Conservation (phyloP, 2,329 filamentous ascomycete genomes). For the Cladorrhinum sp. region DNA sequence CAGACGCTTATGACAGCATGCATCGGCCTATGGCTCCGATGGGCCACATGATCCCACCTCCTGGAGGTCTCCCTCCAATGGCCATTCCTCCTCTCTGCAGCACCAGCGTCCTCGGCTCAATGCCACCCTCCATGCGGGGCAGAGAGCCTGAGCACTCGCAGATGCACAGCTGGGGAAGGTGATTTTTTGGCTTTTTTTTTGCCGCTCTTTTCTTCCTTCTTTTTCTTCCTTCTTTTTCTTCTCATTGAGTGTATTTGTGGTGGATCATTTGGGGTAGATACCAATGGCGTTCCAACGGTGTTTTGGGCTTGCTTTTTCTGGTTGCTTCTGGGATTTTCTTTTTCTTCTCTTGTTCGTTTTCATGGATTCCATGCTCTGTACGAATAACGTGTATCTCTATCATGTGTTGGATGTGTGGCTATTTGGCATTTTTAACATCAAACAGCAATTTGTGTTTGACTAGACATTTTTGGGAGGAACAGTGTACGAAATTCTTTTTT, state of each 20-base stretch:
- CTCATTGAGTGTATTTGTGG: conserved; percentile 17
- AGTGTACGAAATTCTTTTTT: conserved; percentile 3
- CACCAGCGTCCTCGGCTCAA: conserved; percentile 24
- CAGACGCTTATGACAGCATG: conserved; percentile 31
- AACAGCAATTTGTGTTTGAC: background rate
- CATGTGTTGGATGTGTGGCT: conserved; percentile 14
- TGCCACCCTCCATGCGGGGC: conserved; percentile 25
- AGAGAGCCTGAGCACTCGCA: conserved; percentile 21
- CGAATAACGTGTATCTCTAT: conserved; percentile 22
- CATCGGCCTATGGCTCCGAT: conserved; percentile 24
- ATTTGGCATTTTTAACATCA: background rate
- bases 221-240: conserved; percentile 5
- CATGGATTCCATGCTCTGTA: conserved; percentile 13
- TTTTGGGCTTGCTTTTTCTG: conserved; percentile 3
- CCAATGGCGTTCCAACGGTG: conserved; percentile 14
- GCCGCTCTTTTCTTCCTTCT: conserved; percentile 4
- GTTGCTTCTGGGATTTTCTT: background rate
- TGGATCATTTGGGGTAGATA: conserved; percentile 18
- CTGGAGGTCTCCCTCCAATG: conserved; percentile 31
- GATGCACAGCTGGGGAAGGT: conserved; percentile 26
- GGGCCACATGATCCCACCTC: conserved; percentile 24
- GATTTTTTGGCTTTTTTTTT: conserved; percentile 12
- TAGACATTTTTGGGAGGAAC: background rate
- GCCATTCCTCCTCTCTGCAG: conserved; percentile 29
- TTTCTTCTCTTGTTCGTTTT: conserved; percentile 1